These are phyloP conservation scores for Podospora australis DNA, from an alignment of 495 filamentous ascomycete genomes.

Conservation along the genomic window DNA sequence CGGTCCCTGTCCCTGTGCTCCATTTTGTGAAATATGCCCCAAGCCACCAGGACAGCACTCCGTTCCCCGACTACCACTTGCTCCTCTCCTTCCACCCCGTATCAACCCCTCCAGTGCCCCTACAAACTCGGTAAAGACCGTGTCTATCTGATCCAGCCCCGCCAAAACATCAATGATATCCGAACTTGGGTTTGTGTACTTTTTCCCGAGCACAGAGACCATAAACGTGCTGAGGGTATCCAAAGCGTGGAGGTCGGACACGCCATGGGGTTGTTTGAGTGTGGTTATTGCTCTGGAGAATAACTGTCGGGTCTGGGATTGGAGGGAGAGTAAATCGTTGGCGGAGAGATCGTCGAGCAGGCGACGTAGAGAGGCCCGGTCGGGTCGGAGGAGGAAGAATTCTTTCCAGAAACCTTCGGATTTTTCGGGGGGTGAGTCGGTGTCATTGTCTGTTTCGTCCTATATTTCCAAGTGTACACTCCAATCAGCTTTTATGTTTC, in stretches of 20 bases:
- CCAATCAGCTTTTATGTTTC: too few species aligned
- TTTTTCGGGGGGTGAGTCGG: slow-evolving; percentile 42
- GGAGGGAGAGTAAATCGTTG: slow-evolving; percentile 67
- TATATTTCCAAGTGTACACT: too few species aligned
- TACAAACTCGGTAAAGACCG: slow-evolving; percentile 83
- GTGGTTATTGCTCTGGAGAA: slow-evolving; percentile 66
- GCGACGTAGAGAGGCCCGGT: slow-evolving; percentile 55
- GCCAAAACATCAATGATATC: slow-evolving; percentile 88
- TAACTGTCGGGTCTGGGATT: slow-evolving; percentile 69
- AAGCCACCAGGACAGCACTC: slow-evolving; percentile 8
- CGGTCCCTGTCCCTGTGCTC: neutral
- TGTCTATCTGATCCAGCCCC: slow-evolving; percentile 80
- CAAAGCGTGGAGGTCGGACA: slow-evolving; percentile 71
- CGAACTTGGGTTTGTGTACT: slow-evolving; percentile 91
- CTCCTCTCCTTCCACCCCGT: slow-evolving; percentile 66
- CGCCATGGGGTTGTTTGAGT: slow-evolving; percentile 54
- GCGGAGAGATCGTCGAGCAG: slow-evolving; percentile 62
- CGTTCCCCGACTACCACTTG: slow-evolving; percentile 39
- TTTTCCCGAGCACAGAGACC: slow-evolving; percentile 71
- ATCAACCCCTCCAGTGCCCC: slow-evolving; percentile 72
- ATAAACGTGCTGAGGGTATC: slow-evolving; percentile 94
- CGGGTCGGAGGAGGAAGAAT: slow-evolving; percentile 83
- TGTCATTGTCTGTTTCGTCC: slow-evolving; percentile 45
- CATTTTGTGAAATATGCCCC: slow-evolving; percentile 8
- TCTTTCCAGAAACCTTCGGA: slow-evolving; percentile 94